Base-by-base conservation (phyloP, 2,329 filamentous ascomycete species). In the Byssoonygena ceratinophila region DNA sequence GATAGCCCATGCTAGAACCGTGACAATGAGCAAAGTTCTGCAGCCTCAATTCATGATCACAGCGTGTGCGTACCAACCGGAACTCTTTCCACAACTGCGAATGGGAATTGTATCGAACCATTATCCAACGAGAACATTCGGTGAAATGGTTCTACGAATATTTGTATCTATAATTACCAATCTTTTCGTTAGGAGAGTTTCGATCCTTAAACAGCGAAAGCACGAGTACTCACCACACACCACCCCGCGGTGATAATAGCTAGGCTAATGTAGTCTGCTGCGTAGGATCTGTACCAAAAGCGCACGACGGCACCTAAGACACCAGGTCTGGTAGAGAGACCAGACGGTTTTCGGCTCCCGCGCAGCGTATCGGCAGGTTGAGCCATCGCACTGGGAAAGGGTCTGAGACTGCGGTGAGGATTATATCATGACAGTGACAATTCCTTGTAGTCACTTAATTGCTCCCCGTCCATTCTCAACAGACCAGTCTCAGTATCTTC, bases 41-140 rank as follows among this genome's bases (percentile, higher is more conserved):
- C 20, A 20, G 22, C 18, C 25, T 25, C 27, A 5, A 47, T 2
- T 31, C 3, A 31, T 23, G n/a, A 7, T 4, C 11, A 34, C 18
- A 23, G 4, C n/a, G 11, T 27, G 9, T 43, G 73, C 82, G 59
- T 74, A 85, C 84, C 66, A 12, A 94, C 82, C 6, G 88, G 76
- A 0, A 98, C 92, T 57, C 89, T 80, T 68, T 98, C 90, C 47
- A 84, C 71, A 53, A 84, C 76, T 20, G 92, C 88, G 69, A 94
- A 85, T 0, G 92, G 92, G 63, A 85, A 96, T 58, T 87, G 83
- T 55, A 97, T 88, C 46, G 81, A 75, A 22, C 86, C 77, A 66
- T 97, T 88, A 65, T 89, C 85, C 57, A 97, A 79, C 58, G 81
- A 85, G 72, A 98, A 97, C 81, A 96, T 85, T 70, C 87, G 88